These are phyloP conservation scores for Polychaeton citri DNA, from an alignment of 2,329 filamentous ascomycete species.

Conservation along the genomic window DNA sequence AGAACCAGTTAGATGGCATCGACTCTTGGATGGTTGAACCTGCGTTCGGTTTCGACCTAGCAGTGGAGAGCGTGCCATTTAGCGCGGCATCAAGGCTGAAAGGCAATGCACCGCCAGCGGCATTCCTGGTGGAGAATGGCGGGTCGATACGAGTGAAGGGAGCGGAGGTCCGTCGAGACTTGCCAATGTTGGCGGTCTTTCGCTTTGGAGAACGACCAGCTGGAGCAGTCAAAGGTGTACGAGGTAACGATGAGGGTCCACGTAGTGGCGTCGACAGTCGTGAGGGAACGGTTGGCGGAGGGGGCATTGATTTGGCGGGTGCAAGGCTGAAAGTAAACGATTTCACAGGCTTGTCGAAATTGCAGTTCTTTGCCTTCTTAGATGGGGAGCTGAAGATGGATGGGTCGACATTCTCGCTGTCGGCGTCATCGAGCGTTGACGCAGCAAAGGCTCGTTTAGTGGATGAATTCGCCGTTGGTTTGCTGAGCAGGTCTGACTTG, in stretches of 20 bases:
- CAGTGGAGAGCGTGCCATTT: conserved; percentile 55
- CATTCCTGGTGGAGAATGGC: conserved; percentile 42
- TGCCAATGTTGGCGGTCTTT: conserved; percentile 54
- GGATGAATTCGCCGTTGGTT: conserved; percentile 7
- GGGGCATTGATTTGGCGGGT: conserved; percentile 22
- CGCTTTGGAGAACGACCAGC: conserved; percentile 68
- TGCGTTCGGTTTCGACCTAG: conserved; percentile 26
- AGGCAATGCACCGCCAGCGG: conserved; percentile 37
- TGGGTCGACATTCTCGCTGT: conserved; percentile 49
- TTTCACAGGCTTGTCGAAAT: conserved; percentile 23
- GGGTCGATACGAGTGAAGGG: conserved; percentile 58
- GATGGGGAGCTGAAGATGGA: conserved; percentile 34
- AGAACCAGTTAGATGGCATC: conserved; percentile 58
- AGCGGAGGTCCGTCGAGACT: conserved; percentile 47
- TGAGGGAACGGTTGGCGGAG: conserved; percentile 16
- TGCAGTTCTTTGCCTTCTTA: conserved; percentile 38
- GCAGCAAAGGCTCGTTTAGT: conserved; percentile 35
- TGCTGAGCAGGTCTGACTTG: neutral
- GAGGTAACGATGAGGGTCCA: conserved; percentile 28
- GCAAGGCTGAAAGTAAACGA: conserved; percentile 27
- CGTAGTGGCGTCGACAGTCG: conserved; percentile 23
- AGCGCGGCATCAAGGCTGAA: conserved; percentile 80
- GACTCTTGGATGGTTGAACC: conserved; percentile 42
- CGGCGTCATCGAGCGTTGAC: conserved; percentile 31
- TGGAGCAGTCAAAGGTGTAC: conserved; percentile 41